Evolutionary conservation across 2,329 filamentous ascomycete genomes (phyloP), one percentile per base, ranked within the genome.

Genomic region (Aspergillus quadrilineatus): DNA sequence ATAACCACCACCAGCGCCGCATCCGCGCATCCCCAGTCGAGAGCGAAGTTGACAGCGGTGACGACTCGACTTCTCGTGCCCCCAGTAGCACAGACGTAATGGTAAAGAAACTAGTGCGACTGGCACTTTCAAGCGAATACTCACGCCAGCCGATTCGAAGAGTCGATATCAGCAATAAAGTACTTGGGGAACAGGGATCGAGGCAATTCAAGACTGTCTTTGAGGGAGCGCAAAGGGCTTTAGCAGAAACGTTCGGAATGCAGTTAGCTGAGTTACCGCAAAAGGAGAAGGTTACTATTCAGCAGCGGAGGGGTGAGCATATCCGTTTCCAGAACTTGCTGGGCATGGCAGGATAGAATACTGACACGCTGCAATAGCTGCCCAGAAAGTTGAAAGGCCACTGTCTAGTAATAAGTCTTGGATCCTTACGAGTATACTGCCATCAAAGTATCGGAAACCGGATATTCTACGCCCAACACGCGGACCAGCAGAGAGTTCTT

Each of bases 201-300:
- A 81, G 88, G 32, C 79, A 85, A 36, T 97, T 97, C 72, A 92
- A 86, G 69, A 72, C 76, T 10, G 85, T 97, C 3, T 97, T 96
- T 67, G 83, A 84, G 0, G 79, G 83, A 41, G 90, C 93, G 42
- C 93, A 99, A 71, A 74, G 78, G 34, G 83, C 89, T 63, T 77
- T 99, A 37, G 79, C 81, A 47, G 76, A 77, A 1, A 82, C 87
- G 1, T 97, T 96, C 74, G 94, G 94, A n/a, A 96, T 97, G 92
- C 83, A 92, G 71, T 83, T 99, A 80, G 81, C 85, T 4, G 92
- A 97, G 74, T 79, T 97, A 49, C 92, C 94, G 0, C 79, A 83
- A 1, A 84, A 83, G 67, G 93, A 97, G 67, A 95, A 92, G 73
- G 82, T 89, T 48, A 91, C 91, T 0, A 75, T 96, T 34, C 86